Conservation (phyloP, 164 flowering plant species). For the Cinnamomum micranthum region DNA sequence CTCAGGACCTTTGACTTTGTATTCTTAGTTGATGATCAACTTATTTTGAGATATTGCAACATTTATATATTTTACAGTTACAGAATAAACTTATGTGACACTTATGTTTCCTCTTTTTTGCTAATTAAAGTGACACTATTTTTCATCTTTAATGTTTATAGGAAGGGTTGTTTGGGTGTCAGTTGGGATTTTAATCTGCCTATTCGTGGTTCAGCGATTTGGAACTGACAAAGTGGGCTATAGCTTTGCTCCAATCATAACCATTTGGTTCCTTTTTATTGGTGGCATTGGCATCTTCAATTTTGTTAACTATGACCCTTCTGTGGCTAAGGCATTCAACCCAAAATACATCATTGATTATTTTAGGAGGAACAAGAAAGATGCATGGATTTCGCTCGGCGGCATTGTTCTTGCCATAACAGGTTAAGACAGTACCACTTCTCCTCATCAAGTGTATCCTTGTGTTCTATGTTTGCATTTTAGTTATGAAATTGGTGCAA, state of each 20-base stretch:
- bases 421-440: conserved; percentile 23
- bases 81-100: too few relatives aligned
- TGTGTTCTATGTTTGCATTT: not conserved
- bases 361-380: conserved; percentile 48
- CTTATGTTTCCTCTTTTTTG: too few relatives aligned
- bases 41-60: too few relatives aligned
- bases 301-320: conserved; percentile 40
- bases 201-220: conserved; percentile 54
- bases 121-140: too few relatives aligned
- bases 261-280: conserved; percentile 51
- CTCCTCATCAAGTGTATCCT: too few relatives aligned
- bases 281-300: conserved; percentile 53
- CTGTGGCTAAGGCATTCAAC: conserved; percentile 51
- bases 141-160: conserved; percentile 11
- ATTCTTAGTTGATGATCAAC: too few relatives aligned
- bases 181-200: conserved; percentile 33
- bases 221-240: conserved; percentile 80
- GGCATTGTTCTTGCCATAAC: conserved; percentile 58
- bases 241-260: conserved; percentile 61
- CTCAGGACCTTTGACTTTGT: too few relatives aligned
- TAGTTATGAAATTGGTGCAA: not conserved
- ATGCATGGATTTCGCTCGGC: conserved; percentile 76
- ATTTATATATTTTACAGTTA: too few relatives aligned
- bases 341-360: conserved; percentile 52
- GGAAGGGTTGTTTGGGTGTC: conserved; percentile 45